Evolutionary conservation across 495 filamentous ascomycete species (phyloP), one percentile per base, ranked within the genome.

Genomic region (Penicillium antarcticum): DNA sequence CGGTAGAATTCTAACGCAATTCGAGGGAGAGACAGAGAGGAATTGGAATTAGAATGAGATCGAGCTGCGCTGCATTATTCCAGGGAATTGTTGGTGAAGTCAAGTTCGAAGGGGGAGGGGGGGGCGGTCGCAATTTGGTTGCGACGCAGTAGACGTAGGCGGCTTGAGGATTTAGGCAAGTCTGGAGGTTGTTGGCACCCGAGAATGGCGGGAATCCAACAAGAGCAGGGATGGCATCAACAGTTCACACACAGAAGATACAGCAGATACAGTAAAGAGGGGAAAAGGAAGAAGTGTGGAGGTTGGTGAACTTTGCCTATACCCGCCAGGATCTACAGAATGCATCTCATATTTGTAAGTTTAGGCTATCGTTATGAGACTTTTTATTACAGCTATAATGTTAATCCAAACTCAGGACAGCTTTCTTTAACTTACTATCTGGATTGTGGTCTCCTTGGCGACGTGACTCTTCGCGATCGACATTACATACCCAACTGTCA

Each of bases 31-130:
- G 39, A 42, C 45, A 49, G 37, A 49, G 53, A 41, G 33, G 59
- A 66, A 63, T 58, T 58, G 62, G 47, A 10, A 23, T 56, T 56
- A 66, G 40, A 46, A 49, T 43, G 36, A 54, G 41, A 13, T 47
- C 56, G 60, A 55, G 51, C 36, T 47, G 57, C 44, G 46, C 59
- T 45, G 56, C 71, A 74, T 74, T 52, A 65, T 72, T 72, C 58
- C 24, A 56, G 46, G 40, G 21, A 41, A 48, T 48, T 53, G 51
- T 53, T 51, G 41, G 32, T 39, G 45, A 42, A 40, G 29, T 10
- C 42, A 50, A 46, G 47, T 48, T 43, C 31, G 34, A 42, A 41
- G 50, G 45, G 48, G 34, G 36, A 45, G 50, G 45, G 45, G 48
- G 41, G 48, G 48, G 45, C 41, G 53, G 51, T 57, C 53, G 57